Evolutionary conservation across 352 stramenopile species (phyloP), one percentile per base, ranked within the genome.

Genomic region (Globisporangium irregulare): DNA sequence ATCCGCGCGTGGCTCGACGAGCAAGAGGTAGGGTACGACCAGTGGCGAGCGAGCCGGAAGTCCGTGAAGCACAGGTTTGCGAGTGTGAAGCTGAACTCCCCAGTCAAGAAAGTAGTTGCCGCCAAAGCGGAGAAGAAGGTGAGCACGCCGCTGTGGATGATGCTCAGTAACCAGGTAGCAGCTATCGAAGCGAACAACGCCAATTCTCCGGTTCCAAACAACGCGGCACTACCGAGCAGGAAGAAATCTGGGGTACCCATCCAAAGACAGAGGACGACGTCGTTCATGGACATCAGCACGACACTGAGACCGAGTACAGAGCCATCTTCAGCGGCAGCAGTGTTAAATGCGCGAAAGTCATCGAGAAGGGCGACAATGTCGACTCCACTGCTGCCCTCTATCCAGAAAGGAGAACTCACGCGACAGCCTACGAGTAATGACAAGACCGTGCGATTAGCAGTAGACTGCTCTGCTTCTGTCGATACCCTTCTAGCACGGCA

Each of bases 1-100:
- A 88, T 92, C 60, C 81, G 80, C 8, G 71, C 76, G 25, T 73
- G 89, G 62, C 71, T 92, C 25, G 81, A 91, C 57, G 61, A 73
- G 20, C 68, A 87, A 46, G 81, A 92, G 25, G 74, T 62, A 3
- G 71, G 67, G 29, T 92, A 91, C 64, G 59, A 78, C 25, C 54
- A 60, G 41, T 82, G 77, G 76, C 73, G 77, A 36, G 67, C 68
- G 36, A 69, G 58, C 48, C 70, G 77, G 32, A 87, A 88, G 41
- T 58, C 69, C 20, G 67, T 89, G 56, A 71, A 75, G 3, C 74
- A 86, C 48, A 56, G 73, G 2, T 80, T 89, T 58, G 82, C 79
- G 27, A 84, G 73, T 15, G 54, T 65, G 22, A 87, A 87, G 63
- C 77, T 90, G n/a, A 89, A 89, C 64, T 73, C 64, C 5, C 73